Evolutionary conservation across 306 rosid genomes (phyloP), one percentile per base, ranked within the genome.

Genomic region (Dalbergia cultrata): DNA sequence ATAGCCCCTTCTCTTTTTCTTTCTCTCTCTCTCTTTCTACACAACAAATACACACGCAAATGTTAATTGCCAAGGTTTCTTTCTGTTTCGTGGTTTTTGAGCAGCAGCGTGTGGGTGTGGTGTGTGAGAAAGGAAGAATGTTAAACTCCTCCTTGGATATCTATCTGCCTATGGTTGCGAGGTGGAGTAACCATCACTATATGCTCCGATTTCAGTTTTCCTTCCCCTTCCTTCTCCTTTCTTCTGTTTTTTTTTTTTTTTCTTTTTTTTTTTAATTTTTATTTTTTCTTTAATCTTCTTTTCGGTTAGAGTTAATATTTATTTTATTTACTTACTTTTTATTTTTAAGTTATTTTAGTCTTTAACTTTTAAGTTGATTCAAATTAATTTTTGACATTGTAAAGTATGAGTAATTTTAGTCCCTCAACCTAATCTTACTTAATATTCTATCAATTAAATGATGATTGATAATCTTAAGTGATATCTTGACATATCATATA

Each of bases 1-100:
- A 82, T 84, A 26, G 62, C 73, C 82, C 21, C 70, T 6, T 74
- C 85, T 70, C 65, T 62, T n/a, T 74, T 13, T 45, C 41, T 37
- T 37, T 37, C 22, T 49, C 10, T 47, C 6, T 72, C 41, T 45
- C 56, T 59, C 56, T 59, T 47, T 61, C 47, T 7, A 2, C 5
- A 58, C 58, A 53, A 26, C 1, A 53, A 44, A 44, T 44, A 26
- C 31, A 1, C 31, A 26, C 31, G 31, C 31, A 26, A 26, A 26
- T 43, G 49, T 43, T 8, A 43, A 43, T 47, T 10, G 13, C 3
- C 1, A 58, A 19, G 1, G 21, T 53, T 53, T 19, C 3, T 58
- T 21, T 19, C 7, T 19, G 34, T 58, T 21, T 8, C 13, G 31
- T 19, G 14, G 6, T 1, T 35, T 8, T 47, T 44, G 50, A 44